These are phyloP conservation scores for Sugiyamaella qingdaonensis DNA, from an alignment of 805 yeast genomes.

Conservation along the genomic window DNA sequence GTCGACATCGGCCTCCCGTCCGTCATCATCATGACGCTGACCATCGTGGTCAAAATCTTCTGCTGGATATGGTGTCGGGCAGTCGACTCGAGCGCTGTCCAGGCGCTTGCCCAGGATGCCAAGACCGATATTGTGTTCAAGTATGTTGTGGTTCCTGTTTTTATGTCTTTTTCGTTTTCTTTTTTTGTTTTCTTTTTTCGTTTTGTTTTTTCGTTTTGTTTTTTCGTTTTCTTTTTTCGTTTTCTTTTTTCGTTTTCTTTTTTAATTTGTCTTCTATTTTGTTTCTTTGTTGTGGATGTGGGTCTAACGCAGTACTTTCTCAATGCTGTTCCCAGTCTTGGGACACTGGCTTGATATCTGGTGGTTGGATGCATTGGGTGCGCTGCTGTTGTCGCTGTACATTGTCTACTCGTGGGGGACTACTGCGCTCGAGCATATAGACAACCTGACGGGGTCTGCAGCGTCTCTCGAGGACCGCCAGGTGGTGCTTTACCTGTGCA, in stretches of 20 bases:
- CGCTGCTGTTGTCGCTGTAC: constrained; percentile 56
- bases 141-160: constrained; percentile 2
- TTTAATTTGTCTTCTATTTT: neutral
- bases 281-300: neutral
- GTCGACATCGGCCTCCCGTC: constrained; percentile 48
- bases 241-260: too few relatives aligned
- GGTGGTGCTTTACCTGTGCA: constrained; percentile 61
- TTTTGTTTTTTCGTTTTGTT: neutral
- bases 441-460: constrained; percentile 69
- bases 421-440: constrained; percentile 67
- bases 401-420: constrained; percentile 60
- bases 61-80: constrained; percentile 63
- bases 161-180: too few relatives aligned
- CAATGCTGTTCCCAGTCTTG: constrained; percentile 62
- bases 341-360: constrained; percentile 52
- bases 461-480: constrained; percentile 61
- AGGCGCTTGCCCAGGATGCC: constrained; percentile 80
- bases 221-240: too few relatives aligned
- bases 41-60: constrained; percentile 54
- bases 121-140: constrained; percentile 66
- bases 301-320: constrained; percentile 48
- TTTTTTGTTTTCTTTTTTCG: neutral
- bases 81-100: constrained; percentile 61
- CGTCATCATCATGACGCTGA: constrained; percentile 54
- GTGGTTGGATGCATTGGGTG: constrained; percentile 79